These are phyloP conservation scores for Hericium coralloides DNA, from an alignment of 768 basidiomycete species.

Conservation along the genomic window DNA sequence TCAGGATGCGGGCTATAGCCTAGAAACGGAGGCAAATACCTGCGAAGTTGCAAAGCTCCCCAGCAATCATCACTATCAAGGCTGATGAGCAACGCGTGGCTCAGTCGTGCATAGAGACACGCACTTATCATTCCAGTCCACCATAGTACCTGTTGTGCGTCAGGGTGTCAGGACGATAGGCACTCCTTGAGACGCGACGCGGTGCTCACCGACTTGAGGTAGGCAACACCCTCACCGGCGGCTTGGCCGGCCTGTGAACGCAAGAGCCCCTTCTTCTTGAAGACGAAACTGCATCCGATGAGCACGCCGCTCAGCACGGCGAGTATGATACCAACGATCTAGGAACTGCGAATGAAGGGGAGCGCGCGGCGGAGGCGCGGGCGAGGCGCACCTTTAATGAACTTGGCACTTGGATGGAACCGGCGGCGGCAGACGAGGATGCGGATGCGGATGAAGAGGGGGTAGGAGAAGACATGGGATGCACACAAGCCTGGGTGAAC, in stretches of 20 bases:
- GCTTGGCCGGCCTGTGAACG: conserved; percentile 72
- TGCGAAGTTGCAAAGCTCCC: conserved; percentile 80
- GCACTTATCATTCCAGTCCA: conserved; percentile 88
- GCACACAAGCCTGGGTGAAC: too few species aligned
- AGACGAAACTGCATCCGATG: conserved; percentile 89
- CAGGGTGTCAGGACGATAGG: not conserved
- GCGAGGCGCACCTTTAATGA: conserved; percentile 9
- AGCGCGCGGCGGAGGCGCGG: not conserved
- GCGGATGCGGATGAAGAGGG: conserved; percentile 6
- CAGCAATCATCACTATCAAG: conserved; percentile 77
- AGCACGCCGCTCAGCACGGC: conserved; percentile 74
- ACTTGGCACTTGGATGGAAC: conserved; percentile 5
- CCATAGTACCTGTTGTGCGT: conserved; percentile 62
- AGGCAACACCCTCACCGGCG: conserved; percentile 83
- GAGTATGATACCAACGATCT: conserved; percentile 73
- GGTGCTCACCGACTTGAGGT: conserved; percentile 80
- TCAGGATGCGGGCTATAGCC: conserved; percentile 16
- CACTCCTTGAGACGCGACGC: not conserved
- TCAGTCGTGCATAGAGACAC: conserved; percentile 18
- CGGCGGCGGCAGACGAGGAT: conserved; percentile 7
- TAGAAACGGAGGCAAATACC: conserved; percentile 40
- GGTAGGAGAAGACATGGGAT: conserved; percentile 1
- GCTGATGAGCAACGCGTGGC: not conserved
- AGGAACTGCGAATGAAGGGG: not conserved
- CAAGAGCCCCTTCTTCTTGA: conserved; percentile 94